Conservation (phyloP, 495 filamentous ascomycete species). For the Astrothelium subdiscretum region DNA sequence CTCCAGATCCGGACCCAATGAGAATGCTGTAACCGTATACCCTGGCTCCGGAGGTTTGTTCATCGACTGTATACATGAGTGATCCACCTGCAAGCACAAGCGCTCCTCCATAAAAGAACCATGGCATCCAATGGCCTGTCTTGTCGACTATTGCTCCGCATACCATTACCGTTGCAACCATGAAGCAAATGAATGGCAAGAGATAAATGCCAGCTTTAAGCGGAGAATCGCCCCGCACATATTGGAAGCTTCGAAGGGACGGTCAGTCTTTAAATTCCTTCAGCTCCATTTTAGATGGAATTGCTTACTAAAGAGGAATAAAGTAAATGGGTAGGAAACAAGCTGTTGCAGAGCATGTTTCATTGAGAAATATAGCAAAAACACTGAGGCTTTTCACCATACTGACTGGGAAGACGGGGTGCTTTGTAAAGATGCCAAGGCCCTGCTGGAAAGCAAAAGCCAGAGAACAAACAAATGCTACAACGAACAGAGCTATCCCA, state of each 20-base stretch:
- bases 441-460: conserved; percentile 11
- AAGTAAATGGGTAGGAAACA: conserved; percentile 19
- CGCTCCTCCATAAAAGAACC: conserved; percentile 11
- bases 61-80: conserved; percentile 8
- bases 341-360: conserved; percentile 6
- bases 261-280: background rate
- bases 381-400: conserved; percentile 1
- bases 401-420: conserved; percentile 13
- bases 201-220: conserved; percentile 17
- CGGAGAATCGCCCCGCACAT: conserved; percentile 9
- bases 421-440: conserved; percentile 11
- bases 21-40: conserved; percentile 18
- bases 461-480: conserved; percentile 6
- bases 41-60: conserved; percentile 1
- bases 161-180: conserved; percentile 12
- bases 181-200: conserved; percentile 20
- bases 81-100: conserved; percentile 15
- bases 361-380: conserved; percentile 12
- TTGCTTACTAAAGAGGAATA: conserved; percentile 16
- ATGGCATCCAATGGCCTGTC: conserved; percentile 17
- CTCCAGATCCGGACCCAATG: conserved; percentile 13
- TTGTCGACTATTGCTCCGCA: conserved; percentile 15
- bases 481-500: conserved; percentile 8
- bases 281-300: conserved; percentile 12
- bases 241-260: background rate